These are phyloP conservation scores for Dactylellina parvicollis DNA, from an alignment of 2,329 filamentous ascomycete species.

Conservation along the genomic window DNA sequence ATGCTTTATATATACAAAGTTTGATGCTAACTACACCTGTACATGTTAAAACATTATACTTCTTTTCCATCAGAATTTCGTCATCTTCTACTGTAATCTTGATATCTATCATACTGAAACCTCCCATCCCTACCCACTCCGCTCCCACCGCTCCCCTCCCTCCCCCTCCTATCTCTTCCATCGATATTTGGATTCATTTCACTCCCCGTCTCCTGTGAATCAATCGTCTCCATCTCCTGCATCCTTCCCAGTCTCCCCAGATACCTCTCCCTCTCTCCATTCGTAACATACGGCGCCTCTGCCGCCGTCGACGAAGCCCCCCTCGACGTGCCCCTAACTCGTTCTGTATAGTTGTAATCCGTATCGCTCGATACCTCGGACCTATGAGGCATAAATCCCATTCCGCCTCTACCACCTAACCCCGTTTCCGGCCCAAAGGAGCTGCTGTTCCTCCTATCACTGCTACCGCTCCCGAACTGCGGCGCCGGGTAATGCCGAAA, in stretches of 20 bases:
- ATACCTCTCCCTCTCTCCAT: slow-evolving; percentile 32
- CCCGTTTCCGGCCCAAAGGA: neutral
- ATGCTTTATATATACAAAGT: no score
- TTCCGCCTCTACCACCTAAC: neutral
- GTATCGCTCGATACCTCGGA: neutral
- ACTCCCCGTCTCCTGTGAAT: slow-evolving; percentile 16
- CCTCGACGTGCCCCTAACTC: slow-evolving; percentile 5
- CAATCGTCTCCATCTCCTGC: slow-evolving; percentile 30
- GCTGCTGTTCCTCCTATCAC: slow-evolving; percentile 4
- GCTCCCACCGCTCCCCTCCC: slow-evolving; percentile 4
- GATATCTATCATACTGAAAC: slow-evolving; percentile 16
- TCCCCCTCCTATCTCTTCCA: neutral
- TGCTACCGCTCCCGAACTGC: no score
- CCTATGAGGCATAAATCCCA: neutral
- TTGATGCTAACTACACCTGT: no score
- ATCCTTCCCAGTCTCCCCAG: slow-evolving; percentile 22
- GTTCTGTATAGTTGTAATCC: neutral
- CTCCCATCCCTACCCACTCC: slow-evolving; percentile 37
- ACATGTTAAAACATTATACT: no score
- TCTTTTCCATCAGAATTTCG: neutral
- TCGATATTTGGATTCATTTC: slow-evolving; percentile 10
- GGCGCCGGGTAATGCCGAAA: slow-evolving; percentile 4
- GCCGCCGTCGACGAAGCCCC: slow-evolving; percentile 8
- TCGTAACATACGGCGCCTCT: slow-evolving; percentile 14
- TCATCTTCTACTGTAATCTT: neutral